Conservation (phyloP, 23 red algal species). For the Gracilaria caudata region DNA sequence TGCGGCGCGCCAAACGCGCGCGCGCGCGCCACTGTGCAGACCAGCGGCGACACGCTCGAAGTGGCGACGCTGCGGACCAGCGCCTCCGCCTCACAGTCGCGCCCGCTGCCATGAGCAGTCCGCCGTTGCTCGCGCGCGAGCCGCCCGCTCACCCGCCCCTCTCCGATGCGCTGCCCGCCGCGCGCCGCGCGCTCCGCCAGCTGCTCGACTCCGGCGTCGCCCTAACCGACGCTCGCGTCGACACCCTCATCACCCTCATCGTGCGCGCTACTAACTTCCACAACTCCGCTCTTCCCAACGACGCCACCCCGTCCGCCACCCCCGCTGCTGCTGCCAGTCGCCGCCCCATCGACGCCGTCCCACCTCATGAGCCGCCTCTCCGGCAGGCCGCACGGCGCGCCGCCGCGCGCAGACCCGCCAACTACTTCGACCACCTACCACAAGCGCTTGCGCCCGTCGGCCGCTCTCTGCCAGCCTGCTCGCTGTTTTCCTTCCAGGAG, state of each 20-base stretch:
- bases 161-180: neutral
- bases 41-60: slow-evolving; percentile 4
- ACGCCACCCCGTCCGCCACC: neutral
- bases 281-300: neutral
- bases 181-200: neutral
- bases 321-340: neutral
- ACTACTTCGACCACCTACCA: neutral
- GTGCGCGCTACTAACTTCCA: neutral
- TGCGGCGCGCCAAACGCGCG: neutral
- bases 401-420: neutral
- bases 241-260: slow-evolving; percentile 32
- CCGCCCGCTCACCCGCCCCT: neutral
- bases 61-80: too few relatives aligned
- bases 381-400: neutral
- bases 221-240: slow-evolving; percentile 18
- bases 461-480: neutral
- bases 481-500: slow-evolving; percentile 21
- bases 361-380: neutral
- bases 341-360: neutral
- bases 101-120: slow-evolving; percentile 18
- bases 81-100: too few relatives aligned
- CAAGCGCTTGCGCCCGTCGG: slow-evolving; percentile 30
- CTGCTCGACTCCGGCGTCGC: slow-evolving; percentile 32
- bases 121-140: neutral
- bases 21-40: too few relatives aligned